Conservation (phyloP, 192 early-diverging fungal genomes). For the Coemansia sp. region DNA sequence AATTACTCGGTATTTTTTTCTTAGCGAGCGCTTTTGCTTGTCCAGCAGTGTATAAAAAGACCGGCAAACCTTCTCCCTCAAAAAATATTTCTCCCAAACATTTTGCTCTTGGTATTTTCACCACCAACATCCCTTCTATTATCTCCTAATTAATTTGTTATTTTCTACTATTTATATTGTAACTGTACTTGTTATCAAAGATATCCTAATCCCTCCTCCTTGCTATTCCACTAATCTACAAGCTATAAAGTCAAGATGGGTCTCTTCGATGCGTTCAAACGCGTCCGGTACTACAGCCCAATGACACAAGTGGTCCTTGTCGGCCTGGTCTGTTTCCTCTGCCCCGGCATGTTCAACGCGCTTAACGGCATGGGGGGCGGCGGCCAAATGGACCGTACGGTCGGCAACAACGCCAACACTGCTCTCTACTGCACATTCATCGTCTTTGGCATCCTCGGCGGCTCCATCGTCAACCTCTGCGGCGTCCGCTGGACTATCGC, state of each 20-base stretch:
- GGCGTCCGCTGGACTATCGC: constrained; percentile 68
- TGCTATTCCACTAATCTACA: neutral
- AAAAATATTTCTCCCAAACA: too few relatives aligned
- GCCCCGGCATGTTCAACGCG: constrained; percentile 77
- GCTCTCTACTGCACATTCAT: constrained; percentile 77
- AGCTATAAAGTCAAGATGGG: constrained; percentile 5
- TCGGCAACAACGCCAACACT: constrained; percentile 69
- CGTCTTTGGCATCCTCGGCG: constrained; percentile 72
- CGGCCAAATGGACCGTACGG: constrained; percentile 61
- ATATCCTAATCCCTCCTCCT: too few relatives aligned
- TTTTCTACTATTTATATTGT: too few relatives aligned
- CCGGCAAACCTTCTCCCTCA: too few relatives aligned
- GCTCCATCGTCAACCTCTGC: constrained; percentile 73
- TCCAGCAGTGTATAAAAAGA: too few relatives aligned
- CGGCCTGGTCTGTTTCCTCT: constrained; percentile 72
- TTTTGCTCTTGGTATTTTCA: too few relatives aligned
- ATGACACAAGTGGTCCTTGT: constrained; percentile 68
- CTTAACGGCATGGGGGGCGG: constrained; percentile 66
- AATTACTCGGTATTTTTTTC: too few relatives aligned
- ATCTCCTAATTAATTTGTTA: too few relatives aligned
- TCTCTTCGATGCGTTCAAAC: constrained; percentile 4
- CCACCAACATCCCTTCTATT: too few relatives aligned
- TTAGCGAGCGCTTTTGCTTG: too few relatives aligned
- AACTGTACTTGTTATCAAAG: too few relatives aligned
- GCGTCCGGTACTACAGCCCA: constrained; percentile 53